Base-by-base conservation (phyloP, 139 green algal species). In the Volvox reticuliferus region DNA sequence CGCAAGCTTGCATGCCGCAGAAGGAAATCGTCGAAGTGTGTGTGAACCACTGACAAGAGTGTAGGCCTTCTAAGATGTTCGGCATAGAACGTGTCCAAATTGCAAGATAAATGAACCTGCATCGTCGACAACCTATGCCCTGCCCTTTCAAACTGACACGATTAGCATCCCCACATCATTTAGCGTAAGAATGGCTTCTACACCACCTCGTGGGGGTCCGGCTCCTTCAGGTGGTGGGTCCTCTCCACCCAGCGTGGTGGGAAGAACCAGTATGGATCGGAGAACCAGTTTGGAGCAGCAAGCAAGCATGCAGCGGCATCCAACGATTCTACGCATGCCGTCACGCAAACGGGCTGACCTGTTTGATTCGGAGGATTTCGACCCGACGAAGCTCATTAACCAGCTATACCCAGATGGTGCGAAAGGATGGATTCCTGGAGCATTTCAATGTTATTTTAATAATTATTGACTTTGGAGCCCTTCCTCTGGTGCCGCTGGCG, bases 391-490 rank as follows among this genome's bases (percentile, higher is more conserved):
- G 37, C 98, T 98, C 55, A 93, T 99, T 68, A 99, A 99, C 76
- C 92, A 95, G 71, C 94, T 99, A 50, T 99, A 98, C 63, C 97
- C 97, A 18, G 96, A 97, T 85, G 97, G 97, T 98, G 82, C 12
- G 93, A 84, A 32, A 1, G 0, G 2, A 55, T 55, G 9, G 44
- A 55, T 55, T 55, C 44, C 9, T 55, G 5, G 44, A 55, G 35
- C 50, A 77, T n/a, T 24, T 28, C 26, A 26, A 36, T 69, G 55
- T 69, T 35, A n/a, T 16, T 35, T 2, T 2, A 26, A 79, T 82
- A 68, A 2, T 33, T 22, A 50, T 32, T 50, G 19, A 22, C 62
- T 21, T 2, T 89, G 55, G 24, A 78, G 33, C 81, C 3, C 28
- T 75, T 79, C 9, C 5, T 9, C 44, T 9, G 5, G 44, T 55